Base-by-base conservation (phyloP, 2,329 filamentous ascomycete species). In the Xylaria sp. region DNA sequence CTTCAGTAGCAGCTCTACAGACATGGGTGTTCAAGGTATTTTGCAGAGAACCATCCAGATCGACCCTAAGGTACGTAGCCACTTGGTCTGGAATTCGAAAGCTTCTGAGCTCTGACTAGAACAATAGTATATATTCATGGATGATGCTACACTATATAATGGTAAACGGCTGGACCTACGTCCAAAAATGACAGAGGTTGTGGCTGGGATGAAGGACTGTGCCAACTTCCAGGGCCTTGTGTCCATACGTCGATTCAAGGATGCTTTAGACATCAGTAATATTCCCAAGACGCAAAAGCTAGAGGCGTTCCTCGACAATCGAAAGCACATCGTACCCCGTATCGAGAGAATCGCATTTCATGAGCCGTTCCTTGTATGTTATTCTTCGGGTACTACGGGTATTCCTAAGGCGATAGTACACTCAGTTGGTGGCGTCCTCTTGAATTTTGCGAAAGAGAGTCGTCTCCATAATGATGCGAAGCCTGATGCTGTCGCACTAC, bases 351-450 rank as follows among this genome's bases (percentile, higher is more conserved):
- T 93, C 6, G 85, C 80, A 0, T 96, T 94, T 78, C 84, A 90
- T 33, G 92, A 95, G 71, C 93, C 94, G 0, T 91, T 93, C 79
- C 81, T 95, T 41, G 86, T 97, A 43, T 92, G 91, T 67, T 97
- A 94, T 71, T 92, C 91, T 0, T 92, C 90, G 1, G 93, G 93
- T 1, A 97, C 93, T 7, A 97, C 94, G 0, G 93, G 94, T 3
- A 89, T 88, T 23, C 94, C 94, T 13, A 97, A 97, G 77, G 94
- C 92, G 68, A 96, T 97, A 71, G 92, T 95, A 2, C 94, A 97
- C 78, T 90, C 89, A 1, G 86, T 89, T 1, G 92, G 92, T 3
- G 90, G 91, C 0, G 81, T 88, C 1, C 79, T 92, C 36, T 71
- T 93, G 28, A 85, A 79, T 71, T 74, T 76, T 15, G 76, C 73